These are phyloP conservation scores for Penicillium sp. DNA, from an alignment of 2,329 filamentous ascomycete species.

Conservation along the genomic window DNA sequence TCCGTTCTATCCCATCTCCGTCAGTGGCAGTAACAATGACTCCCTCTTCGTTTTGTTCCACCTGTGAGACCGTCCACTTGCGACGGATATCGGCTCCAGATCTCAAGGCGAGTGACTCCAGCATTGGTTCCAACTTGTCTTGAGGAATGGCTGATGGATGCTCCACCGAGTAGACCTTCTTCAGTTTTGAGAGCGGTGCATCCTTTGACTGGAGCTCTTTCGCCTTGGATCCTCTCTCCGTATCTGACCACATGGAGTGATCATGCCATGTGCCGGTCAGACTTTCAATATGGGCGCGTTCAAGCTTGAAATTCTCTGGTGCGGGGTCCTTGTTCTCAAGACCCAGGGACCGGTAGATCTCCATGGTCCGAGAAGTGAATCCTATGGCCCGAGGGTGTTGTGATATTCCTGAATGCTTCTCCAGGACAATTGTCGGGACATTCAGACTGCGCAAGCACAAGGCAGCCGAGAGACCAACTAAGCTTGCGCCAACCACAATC, in stretches of 20 bases:
- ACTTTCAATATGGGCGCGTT: constrained; percentile 19
- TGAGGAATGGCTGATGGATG: constrained; percentile 32
- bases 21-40: constrained; percentile 23
- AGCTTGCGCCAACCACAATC: constrained; percentile 37
- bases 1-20: constrained; percentile 1
- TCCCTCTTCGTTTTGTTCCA: constrained; percentile 20
- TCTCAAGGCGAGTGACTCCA: constrained; percentile 28
- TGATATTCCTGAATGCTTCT: constrained; percentile 32
- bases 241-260: constrained; percentile 15
- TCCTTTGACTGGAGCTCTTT: not conserved
- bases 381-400: constrained; percentile 36
- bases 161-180: constrained; percentile 18
- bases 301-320: constrained; percentile 14
- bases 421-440: constrained; percentile 33
- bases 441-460: constrained; percentile 31
- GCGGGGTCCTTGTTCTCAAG: constrained; percentile 20
- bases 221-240: constrained; percentile 4
- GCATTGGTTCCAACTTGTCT: constrained; percentile 38
- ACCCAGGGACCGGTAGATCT: constrained; percentile 29
- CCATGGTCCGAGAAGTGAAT: constrained; percentile 36
- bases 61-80: constrained; percentile 21
- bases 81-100: constrained; percentile 34
- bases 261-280: constrained; percentile 17
- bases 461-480: constrained; percentile 37
- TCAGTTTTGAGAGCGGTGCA: constrained; percentile 6